Conservation (phyloP, 2,329 filamentous ascomycete species). For the Phaeosphaeriaceae sp. region DNA sequence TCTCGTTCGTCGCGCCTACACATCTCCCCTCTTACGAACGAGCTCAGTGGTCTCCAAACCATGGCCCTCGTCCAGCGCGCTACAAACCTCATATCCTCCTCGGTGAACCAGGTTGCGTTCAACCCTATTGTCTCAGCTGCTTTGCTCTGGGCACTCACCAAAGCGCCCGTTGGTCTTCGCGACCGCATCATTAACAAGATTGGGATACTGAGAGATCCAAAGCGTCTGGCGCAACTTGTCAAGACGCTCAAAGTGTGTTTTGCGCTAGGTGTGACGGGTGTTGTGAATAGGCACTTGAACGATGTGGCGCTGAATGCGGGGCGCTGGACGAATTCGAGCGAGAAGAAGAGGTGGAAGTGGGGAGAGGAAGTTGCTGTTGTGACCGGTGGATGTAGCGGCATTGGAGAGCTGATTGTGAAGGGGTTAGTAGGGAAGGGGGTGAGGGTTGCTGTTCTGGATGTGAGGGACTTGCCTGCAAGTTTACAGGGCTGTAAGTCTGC, state of each 20-base stretch:
- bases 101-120: slow-evolving; percentile 31
- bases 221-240: slow-evolving; percentile 23
- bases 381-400: slow-evolving; percentile 47
- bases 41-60: neutral
- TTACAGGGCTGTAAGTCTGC: slow-evolving; percentile 35
- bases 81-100: slow-evolving; percentile 25
- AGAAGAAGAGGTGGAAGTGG: slow-evolving; percentile 45
- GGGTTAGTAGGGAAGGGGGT: slow-evolving; percentile 34
- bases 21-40: neutral
- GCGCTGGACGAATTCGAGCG: slow-evolving; percentile 34
- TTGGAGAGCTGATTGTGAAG: slow-evolving; percentile 42
- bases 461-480: slow-evolving; percentile 35
- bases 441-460: slow-evolving; percentile 43
- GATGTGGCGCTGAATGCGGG: slow-evolving; percentile 49
- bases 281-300: slow-evolving; percentile 38
- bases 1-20: neutral
- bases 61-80: slow-evolving; percentile 30
- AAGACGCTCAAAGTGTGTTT: slow-evolving; percentile 40
- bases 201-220: slow-evolving; percentile 32
- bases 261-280: slow-evolving; percentile 40
- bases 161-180: slow-evolving; percentile 33
- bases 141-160: slow-evolving; percentile 42
- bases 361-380: slow-evolving; percentile 44
- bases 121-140: slow-evolving; percentile 39
- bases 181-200: slow-evolving; percentile 26